Evolutionary conservation across 208 protist species (phyloP).

Genomic region (Balamuthia mandrillaris): DNA sequence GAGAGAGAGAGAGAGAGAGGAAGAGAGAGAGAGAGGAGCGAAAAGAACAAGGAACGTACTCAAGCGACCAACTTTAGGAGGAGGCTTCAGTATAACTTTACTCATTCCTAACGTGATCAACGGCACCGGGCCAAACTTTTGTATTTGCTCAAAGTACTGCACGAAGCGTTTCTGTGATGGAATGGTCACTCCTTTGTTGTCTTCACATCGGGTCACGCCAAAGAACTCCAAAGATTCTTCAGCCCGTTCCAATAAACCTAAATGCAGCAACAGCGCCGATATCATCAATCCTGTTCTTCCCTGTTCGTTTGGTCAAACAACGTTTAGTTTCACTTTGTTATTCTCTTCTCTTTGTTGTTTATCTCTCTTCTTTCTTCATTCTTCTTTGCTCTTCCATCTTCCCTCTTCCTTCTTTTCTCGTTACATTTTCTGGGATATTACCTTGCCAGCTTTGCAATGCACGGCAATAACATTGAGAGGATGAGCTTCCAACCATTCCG

Average conservation of each 20-base stretch:
- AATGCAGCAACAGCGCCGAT: conserved; percentile 40
- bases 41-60: background rate
- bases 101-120: background rate
- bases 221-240: conserved; percentile 55
- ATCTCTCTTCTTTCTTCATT: background rate
- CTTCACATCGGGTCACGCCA: conserved; percentile 34
- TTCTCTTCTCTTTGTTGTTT: no score
- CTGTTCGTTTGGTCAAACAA: background rate
- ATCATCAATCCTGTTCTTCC: conserved; percentile 65
- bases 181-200: conserved; percentile 69
- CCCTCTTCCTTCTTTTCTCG: background rate
- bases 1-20: background rate
- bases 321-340: no score
- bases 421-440: background rate
- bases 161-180: conserved; percentile 61
- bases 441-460: conserved; percentile 72
- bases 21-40: background rate
- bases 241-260: background rate
- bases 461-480: conserved; percentile 49
- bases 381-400: background rate
- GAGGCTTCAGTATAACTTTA: background rate
- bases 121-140: background rate
- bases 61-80: background rate
- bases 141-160: conserved; percentile 29
- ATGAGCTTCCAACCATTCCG: background rate